Conservation (phyloP, 2,329 filamentous ascomycete species). For the Talaromyces pinophilus region DNA sequence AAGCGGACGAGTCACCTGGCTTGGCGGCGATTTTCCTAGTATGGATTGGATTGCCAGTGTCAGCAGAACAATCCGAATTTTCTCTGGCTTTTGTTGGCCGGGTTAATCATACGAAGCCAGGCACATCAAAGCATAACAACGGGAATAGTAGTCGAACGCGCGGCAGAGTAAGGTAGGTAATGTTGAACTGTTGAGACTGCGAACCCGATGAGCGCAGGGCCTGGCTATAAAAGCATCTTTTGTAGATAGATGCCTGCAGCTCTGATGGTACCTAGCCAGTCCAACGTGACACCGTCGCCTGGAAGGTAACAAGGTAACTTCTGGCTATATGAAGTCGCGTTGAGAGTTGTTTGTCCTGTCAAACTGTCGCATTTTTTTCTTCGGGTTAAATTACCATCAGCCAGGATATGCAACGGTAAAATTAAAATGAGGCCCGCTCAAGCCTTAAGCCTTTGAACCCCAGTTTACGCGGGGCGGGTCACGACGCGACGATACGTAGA, state of each 20-base stretch:
- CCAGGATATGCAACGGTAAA: constrained; percentile 7
- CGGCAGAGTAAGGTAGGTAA: background rate
- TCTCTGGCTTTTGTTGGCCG: background rate
- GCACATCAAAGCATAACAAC: background rate
- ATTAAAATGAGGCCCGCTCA: constrained; percentile 10
- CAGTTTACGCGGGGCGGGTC: background rate
- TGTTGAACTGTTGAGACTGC: background rate
- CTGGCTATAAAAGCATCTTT: constrained; percentile 10
- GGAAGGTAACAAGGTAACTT: background rate
- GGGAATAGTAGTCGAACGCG: background rate
- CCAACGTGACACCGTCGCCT: constrained; percentile 10
- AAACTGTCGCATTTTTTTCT: background rate
- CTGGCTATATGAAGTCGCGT: background rate
- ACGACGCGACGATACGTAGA: background rate
- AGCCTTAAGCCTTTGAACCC: constrained; percentile 8
- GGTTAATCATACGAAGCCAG: background rate
- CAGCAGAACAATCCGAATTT: background rate
- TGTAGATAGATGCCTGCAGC: background rate
- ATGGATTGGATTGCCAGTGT: background rate
- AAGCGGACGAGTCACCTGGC: constrained; percentile 12
- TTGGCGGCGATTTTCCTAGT: background rate
- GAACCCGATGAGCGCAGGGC: background rate
- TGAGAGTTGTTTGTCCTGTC: background rate
- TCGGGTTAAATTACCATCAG: background rate
- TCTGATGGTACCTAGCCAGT: constrained; percentile 15